Evolutionary conservation across 2,329 filamentous ascomycete genomes (phyloP).

Genomic region (Talaromyces sp.): DNA sequence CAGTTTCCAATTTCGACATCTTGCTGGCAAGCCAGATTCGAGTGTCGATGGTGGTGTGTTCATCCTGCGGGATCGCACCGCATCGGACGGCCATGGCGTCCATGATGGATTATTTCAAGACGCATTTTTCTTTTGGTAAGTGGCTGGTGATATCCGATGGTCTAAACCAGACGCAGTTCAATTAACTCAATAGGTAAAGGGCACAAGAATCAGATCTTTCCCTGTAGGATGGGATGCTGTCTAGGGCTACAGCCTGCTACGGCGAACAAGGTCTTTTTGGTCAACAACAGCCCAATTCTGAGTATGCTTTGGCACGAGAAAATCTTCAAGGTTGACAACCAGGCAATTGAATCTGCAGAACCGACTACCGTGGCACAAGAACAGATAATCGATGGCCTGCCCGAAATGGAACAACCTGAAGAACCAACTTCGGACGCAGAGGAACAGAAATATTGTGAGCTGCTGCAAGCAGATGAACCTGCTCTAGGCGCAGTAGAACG

Average conservation of each 20-base stretch:
- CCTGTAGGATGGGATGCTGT: no score
- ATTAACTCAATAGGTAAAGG: neutral
- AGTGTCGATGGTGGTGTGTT: neutral
- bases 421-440: neutral
- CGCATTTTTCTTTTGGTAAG: neutral
- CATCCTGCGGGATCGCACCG: neutral
- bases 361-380: neutral
- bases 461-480: neutral
- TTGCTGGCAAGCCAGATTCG: neutral
- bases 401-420: neutral
- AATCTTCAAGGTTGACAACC: neutral
- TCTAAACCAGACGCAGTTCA: neutral
- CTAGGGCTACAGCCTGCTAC: neutral
- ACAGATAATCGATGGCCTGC: neutral
- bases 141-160: neutral
- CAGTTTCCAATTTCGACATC: neutral
- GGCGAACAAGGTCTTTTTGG: neutral
- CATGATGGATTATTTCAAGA: neutral
- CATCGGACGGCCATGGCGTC: neutral
- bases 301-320: neutral
- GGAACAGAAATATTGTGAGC: neutral
- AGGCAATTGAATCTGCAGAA: neutral
- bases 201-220: neutral
- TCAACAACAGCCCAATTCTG: neutral
- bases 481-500: neutral